Base-by-base conservation (phyloP, 2,329 filamentous ascomycete species). In the Paecilomyces sp. region DNA sequence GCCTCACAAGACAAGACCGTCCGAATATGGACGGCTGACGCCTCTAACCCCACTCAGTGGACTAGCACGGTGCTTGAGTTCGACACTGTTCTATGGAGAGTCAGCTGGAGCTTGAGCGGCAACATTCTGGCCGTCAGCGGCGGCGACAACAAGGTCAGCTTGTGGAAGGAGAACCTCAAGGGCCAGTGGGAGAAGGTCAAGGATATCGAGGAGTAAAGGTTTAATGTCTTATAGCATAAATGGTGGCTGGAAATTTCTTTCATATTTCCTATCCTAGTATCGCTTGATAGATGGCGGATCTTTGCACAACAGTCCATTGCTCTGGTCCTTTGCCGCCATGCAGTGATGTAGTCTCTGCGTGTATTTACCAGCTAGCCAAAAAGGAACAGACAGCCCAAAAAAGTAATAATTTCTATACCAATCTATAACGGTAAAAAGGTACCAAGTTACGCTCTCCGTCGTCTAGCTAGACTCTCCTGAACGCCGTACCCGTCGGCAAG, bases 141-240 rank as follows among this genome's bases (percentile, higher is more conserved):
- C 47, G 91, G 89, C 28, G 93, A 99, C 78, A 99, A 99, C 82
- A 92, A 95, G 79, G 92, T 99, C 59, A 95, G 89, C 58, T 77
- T 99, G 75, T 99, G 93, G 93, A 99, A 97, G 84, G 94, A 99
- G 84, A 96, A 96, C 74, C 80, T 99, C 68, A 90, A 89, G 74
- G 94, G 94, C 58, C 91, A 96, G 72, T 99, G 94, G 94, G 92
- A 97, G 78, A 91, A 90, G 70, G 91, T 97, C 66, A 97, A 96
- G 85, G 92, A 91, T 61, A 92, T 99, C 73, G 93, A 96, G 75
- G 91, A 96, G 79, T 96, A 69, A 63, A 56, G 36, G 54, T 36
- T 52, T 58, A 33, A 36, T 55, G 28, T 55, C 34, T 36, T 24
- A 15, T 55, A 24, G 28, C 52, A 33, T 33, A 25, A 54, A 12